Base-by-base conservation (phyloP, 495 filamentous ascomycete species). In the Annulohypoxylon nitens region DNA sequence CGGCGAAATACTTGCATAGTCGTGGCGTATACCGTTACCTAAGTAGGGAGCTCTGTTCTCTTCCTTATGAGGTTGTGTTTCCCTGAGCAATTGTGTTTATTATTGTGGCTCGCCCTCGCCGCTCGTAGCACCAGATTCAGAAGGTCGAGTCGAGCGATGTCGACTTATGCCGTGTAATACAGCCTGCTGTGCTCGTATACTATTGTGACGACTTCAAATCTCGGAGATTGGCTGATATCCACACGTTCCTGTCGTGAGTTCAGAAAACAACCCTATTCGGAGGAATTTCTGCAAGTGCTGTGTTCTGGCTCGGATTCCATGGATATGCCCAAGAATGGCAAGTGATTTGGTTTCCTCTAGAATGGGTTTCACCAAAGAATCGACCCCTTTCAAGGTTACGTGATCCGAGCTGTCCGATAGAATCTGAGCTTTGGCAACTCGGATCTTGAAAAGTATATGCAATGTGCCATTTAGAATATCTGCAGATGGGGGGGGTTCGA, bases 161-260 rank as follows among this genome's bases (percentile, higher is more conserved):
- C 6, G n/a, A 26, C 47, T 55, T 16, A 18, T 41, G 43, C 51
- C 14, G n/a, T 18, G 54, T 61, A 36, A 18, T 34, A 59, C 61
- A 69, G 47, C n/a, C 60, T 69, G 61, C 50, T 47, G 70, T 64
- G 61, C 54, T 55, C 57, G 55, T 59, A 50, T 68, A 47, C 39
- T 55, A n/a, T 11, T 25, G 64, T 58, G 71, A 69, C 61, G 16
- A 50, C 65, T 69, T 62, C 61, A 43, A 62, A 54, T 62, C 51
- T 69, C 66, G 61, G 71, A 58, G 54, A 69, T 69, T 69, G 65
- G 12, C 45, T 47, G 20, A 34, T 39, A 43, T 47, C 55, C 70
- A 55, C 70, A 73, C 33, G 61, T 60, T 74, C 61, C 71, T 70
- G 61, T 18, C 25, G 61, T 74, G 62, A 41, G 66, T 66, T 55